Evolutionary conservation across 257 asterid species (phyloP).

Genomic region (Oldenlandia corymbosa): DNA sequence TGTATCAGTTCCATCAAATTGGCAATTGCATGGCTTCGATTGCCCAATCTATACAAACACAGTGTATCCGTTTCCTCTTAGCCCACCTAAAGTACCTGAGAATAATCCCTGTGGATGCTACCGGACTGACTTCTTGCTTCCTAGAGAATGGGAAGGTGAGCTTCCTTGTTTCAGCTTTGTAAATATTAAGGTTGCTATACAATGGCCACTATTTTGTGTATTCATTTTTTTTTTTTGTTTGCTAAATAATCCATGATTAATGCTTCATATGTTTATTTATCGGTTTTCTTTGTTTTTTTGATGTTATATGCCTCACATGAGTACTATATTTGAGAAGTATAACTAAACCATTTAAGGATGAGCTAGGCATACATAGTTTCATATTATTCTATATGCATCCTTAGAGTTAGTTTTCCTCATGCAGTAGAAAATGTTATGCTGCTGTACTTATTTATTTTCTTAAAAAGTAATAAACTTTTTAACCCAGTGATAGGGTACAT

Average conservation of each 20-base stretch:
- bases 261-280: background rate
- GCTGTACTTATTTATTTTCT: no score
- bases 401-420: no score
- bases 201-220: background rate
- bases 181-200: background rate
- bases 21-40: slow-evolving; percentile 99
- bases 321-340: no score
- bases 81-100: slow-evolving; percentile 93
- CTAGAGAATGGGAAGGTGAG: slow-evolving; percentile 95
- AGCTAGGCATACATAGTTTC: no score
- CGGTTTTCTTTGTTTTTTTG: no score
- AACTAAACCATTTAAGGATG: no score
- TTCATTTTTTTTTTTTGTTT: background rate
- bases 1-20: slow-evolving; percentile 90
- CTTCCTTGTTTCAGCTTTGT: slow-evolving; percentile 10
- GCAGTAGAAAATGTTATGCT: no score
- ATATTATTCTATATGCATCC: no score
- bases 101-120: slow-evolving; percentile 98
- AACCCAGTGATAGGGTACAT: no score
- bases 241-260: background rate
- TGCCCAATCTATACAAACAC: slow-evolving; percentile 81
- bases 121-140: slow-evolving; percentile 71
- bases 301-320: no score
- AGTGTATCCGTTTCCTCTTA: slow-evolving; percentile 73
- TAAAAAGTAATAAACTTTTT: no score